These are phyloP conservation scores for Leishmania guyanensis DNA, from an alignment of 208 protist species.

Conservation along the genomic window DNA sequence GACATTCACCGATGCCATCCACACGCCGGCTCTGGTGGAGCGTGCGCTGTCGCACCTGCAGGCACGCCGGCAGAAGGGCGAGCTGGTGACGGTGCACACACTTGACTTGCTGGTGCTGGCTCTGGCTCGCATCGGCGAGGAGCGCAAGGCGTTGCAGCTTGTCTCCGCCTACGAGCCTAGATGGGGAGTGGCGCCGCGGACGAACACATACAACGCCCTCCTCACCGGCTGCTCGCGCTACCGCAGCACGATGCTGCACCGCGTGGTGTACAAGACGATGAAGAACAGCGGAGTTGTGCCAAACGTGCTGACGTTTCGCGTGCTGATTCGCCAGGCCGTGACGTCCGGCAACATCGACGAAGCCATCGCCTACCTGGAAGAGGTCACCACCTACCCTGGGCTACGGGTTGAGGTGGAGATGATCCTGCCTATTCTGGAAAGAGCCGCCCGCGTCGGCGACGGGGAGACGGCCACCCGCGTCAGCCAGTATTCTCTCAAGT, in stretches of 20 bases:
- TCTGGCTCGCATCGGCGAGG: slow-evolving; percentile 59
- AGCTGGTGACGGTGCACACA: slow-evolving; percentile 68
- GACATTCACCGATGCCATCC: slow-evolving; percentile 58
- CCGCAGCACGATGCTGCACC: slow-evolving; percentile 61
- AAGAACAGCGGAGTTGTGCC: slow-evolving; percentile 58
- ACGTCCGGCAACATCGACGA: slow-evolving; percentile 77
- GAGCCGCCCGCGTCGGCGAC: slow-evolving; percentile 76
- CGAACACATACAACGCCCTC: slow-evolving; percentile 77
- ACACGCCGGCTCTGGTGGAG: slow-evolving; percentile 38
- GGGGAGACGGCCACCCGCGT: slow-evolving; percentile 74
- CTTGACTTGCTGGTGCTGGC: slow-evolving; percentile 81
- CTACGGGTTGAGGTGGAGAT: slow-evolving; percentile 90
- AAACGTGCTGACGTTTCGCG: slow-evolving; percentile 73
- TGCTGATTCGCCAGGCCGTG: slow-evolving; percentile 86
- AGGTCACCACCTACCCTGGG: slow-evolving; percentile 56
- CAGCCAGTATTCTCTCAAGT: slow-evolving; percentile 80
- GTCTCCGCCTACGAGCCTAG: slow-evolving; percentile 56
- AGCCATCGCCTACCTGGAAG: slow-evolving; percentile 71
- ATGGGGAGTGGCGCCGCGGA: slow-evolving; percentile 68
- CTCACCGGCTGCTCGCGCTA: slow-evolving; percentile 51
- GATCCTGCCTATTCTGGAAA: slow-evolving; percentile 83
- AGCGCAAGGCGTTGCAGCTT: slow-evolving; percentile 66
- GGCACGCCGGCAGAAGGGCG: slow-evolving; percentile 33
- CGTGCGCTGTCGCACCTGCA: slow-evolving; percentile 60
- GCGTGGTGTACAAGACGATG: slow-evolving; percentile 67